Percentiles rank a stretch among this genome's conserved stretches.
Conservation (phyloP, 768 basidiomycete genomes). For the Amanita subjunquillea region DNA sequence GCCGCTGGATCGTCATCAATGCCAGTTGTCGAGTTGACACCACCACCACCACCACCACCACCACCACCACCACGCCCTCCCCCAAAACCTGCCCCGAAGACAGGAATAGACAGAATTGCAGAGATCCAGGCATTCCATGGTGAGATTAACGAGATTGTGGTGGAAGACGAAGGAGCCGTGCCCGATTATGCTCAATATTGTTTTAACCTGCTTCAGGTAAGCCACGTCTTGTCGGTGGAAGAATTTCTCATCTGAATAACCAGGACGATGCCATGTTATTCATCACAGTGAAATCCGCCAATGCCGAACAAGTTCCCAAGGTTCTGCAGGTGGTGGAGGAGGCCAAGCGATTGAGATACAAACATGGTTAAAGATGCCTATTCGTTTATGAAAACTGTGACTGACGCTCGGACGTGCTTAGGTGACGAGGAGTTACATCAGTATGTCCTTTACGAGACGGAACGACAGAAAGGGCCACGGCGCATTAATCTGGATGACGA, state of each 20-base stretch:
- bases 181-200: slow-evolving; percentile 67
- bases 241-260: background rate
- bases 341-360: slow-evolving; percentile 66
- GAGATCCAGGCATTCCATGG: slow-evolving; percentile 60
- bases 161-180: slow-evolving; percentile 54
- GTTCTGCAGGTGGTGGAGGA: slow-evolving; percentile 76
- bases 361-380: slow-evolving; percentile 40
- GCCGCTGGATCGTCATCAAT: slow-evolving; percentile 2
- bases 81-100: slow-evolving; percentile 54
- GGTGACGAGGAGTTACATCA: slow-evolving; percentile 57
- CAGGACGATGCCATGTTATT: slow-evolving; percentile 79
- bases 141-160: slow-evolving; percentile 65
- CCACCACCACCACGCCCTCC: slow-evolving; percentile 32
- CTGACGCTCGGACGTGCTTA: slow-evolving; percentile 13
- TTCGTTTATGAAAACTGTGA: background rate
- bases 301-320: slow-evolving; percentile 58
- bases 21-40: slow-evolving; percentile 12
- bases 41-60: slow-evolving; percentile 34
- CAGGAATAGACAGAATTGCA: slow-evolving; percentile 57
- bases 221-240: slow-evolving; percentile 6
- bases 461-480: slow-evolving; percentile 40
- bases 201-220: slow-evolving; percentile 48
- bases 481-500: slow-evolving; percentile 64
- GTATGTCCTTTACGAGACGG: slow-evolving; percentile 65
- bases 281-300: slow-evolving; percentile 58